These are phyloP conservation scores for Tricholoma flavovirens DNA, from an alignment of 768 basidiomycete genomes.

Conservation along the genomic window DNA sequence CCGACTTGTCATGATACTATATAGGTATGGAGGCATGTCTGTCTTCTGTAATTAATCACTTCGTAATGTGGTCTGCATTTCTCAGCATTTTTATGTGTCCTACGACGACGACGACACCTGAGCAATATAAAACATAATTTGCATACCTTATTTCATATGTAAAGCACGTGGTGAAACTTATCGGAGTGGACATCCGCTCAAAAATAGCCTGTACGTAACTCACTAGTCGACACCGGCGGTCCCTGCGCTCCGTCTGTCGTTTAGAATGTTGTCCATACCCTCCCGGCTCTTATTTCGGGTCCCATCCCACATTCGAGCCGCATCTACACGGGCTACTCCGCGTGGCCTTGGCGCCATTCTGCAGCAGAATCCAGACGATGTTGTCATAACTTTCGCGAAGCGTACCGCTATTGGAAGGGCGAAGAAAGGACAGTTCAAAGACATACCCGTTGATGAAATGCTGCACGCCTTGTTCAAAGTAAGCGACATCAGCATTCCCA, in stretches of 20 bases:
- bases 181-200: no score
- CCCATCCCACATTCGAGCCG: conserved; percentile 27
- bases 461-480: conserved; percentile 80
- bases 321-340: conserved; percentile 32
- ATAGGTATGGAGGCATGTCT: not conserved
- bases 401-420: conserved; percentile 85
- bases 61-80: not conserved
- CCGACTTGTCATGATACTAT: conserved; percentile 31
- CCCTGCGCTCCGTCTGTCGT: not conserved
- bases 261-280: not conserved
- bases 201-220: no score
- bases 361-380: conserved; percentile 73
- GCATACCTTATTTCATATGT: not conserved
- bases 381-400: conserved; percentile 86
- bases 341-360: conserved; percentile 50
- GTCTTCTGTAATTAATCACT: not conserved
- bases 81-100: not conserved
- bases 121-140: not conserved
- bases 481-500: conserved; percentile 3
- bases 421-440: conserved; percentile 91
- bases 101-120: not conserved
- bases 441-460: conserved; percentile 82
- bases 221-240: not conserved
- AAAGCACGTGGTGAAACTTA: not conserved
- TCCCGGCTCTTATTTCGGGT: conserved; percentile 15